Conservation (phyloP, 2,329 filamentous ascomycete genomes). For the Pseudogymnoascus sp. region DNA sequence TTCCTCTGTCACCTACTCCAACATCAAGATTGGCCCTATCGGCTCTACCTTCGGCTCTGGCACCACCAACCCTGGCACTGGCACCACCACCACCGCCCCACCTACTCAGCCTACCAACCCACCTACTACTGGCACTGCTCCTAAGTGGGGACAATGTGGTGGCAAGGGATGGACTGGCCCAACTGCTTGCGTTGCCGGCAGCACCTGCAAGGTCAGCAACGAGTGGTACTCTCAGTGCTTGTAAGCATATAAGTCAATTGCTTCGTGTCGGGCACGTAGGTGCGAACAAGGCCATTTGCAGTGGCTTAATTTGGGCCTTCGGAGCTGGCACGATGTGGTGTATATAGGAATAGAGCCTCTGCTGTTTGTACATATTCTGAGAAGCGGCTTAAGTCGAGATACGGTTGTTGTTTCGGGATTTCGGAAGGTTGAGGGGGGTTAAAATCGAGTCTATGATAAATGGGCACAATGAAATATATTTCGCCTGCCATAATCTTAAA, state of each 20-base stretch:
- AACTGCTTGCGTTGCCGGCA: conserved; percentile 17
- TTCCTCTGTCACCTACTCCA: conserved; percentile 33
- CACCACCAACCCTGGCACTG: neutral
- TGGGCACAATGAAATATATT: conserved; percentile 2
- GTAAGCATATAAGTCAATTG: neutral
- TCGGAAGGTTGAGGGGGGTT: neutral
- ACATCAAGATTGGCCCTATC: conserved; percentile 27
- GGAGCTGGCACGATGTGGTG: neutral
- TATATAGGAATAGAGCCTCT: conserved; percentile 6
- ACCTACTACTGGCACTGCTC: neutral
- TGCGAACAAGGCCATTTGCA: neutral
- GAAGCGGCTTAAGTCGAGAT: neutral
- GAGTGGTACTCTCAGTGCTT: conserved; percentile 24
- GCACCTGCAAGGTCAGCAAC: conserved; percentile 15
- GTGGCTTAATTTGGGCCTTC: neutral
- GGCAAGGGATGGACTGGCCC: conserved; percentile 16
- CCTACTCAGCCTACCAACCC: neutral
- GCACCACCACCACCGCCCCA: neutral
- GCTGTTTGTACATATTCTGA: neutral
- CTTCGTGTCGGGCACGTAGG: neutral
- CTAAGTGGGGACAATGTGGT: conserved; percentile 11
- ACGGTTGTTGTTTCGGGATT: neutral
- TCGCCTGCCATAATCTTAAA: neutral
- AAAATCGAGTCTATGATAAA: neutral
- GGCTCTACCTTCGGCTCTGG: conserved; percentile 22